A percentile compares a stretch with the other conserved stretches of the same genome.
phyloP scores from a whole-genome alignment of 345 rosid genomes.

The Bruguiera sexangula region DNA sequence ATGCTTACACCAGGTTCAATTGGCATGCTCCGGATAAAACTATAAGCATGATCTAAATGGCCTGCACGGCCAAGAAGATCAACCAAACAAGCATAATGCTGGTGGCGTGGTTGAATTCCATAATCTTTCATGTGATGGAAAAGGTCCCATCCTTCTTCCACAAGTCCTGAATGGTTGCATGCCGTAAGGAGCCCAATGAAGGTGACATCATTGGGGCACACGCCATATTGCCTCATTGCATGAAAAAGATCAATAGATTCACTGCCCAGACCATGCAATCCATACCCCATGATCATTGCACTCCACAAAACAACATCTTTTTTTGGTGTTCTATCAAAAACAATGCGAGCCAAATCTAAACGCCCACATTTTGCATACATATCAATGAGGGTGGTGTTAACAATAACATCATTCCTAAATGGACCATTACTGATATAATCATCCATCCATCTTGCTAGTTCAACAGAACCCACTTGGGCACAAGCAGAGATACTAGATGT shows the following conservation, averaged over 20 bases:
- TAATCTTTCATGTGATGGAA: constrained; percentile 54
- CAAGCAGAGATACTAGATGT: constrained; percentile 60
- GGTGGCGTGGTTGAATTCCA: constrained; percentile 54
- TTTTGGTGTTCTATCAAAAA: constrained; percentile 50
- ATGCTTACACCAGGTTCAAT: constrained; percentile 55
- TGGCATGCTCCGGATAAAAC: constrained; percentile 53
- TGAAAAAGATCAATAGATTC: constrained; percentile 57
- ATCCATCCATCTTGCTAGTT: constrained; percentile 58
- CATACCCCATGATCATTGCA: constrained; percentile 69
- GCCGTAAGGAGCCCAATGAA: constrained; percentile 63
- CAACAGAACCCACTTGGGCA: constrained; percentile 62
- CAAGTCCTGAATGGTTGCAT: constrained; percentile 67
- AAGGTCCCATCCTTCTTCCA: constrained; percentile 61
- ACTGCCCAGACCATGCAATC: constrained; percentile 54
- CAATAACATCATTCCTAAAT: constrained; percentile 39
- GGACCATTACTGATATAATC: constrained; percentile 38
- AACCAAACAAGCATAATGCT: constrained; percentile 65
- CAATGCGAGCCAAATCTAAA: constrained; percentile 43
- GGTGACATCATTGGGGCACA: constrained; percentile 60
- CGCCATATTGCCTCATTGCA: constrained; percentile 44
- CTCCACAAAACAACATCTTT: constrained; percentile 73
- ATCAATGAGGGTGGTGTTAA: constrained; percentile 52
- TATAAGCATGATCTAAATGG: constrained; percentile 49
- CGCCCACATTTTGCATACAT: constrained; percentile 77
- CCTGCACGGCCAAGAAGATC: constrained; percentile 78